These are phyloP conservation scores for Phlebiopsis flavidoalba DNA, from an alignment of 768 basidiomycete species.

Conservation along the genomic window DNA sequence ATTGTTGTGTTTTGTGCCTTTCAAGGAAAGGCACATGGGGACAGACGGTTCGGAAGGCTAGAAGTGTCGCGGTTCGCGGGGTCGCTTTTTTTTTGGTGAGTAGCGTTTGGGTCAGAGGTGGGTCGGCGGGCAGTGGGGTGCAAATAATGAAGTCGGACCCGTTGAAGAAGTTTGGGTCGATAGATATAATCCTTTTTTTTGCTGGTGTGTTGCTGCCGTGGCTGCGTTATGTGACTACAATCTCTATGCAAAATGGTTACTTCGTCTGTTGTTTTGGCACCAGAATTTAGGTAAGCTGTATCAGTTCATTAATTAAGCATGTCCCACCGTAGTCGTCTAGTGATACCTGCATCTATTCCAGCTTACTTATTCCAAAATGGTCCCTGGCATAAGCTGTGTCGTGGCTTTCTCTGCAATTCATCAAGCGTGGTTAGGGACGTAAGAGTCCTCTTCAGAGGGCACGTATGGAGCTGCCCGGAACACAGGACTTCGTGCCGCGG, in stretches of 20 bases:
- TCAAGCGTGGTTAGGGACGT: constrained; percentile 16
- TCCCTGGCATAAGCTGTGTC: constrained; percentile 21
- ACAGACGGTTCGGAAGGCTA: too few species aligned
- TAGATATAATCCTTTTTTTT: neutral
- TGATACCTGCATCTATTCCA: constrained; percentile 10
- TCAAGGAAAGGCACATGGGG: constrained; percentile 50
- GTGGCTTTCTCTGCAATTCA: constrained; percentile 17
- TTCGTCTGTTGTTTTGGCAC: too few species aligned
- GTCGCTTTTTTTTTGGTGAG: too few species aligned
- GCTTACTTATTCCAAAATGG: constrained; percentile 16
- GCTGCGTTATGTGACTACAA: too few species aligned
- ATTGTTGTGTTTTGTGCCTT: constrained; percentile 77
- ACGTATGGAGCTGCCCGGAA: neutral
- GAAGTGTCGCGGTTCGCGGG: too few species aligned
- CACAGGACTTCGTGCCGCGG: neutral
- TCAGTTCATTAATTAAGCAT: too few species aligned
- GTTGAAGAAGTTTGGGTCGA: constrained; percentile 61
- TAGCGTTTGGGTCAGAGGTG: too few species aligned
- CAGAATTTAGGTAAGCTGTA: too few species aligned
- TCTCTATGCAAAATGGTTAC: too few species aligned
- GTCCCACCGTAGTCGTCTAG: too few species aligned
- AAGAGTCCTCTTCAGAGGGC: neutral
- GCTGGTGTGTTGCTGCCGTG: neutral
- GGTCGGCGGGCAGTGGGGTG: constrained; percentile 42
- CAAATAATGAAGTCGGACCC: constrained; percentile 79